Conservation (phyloP, 805 yeast species). For the Sugiyamaella boreocaroliniensis region DNA sequence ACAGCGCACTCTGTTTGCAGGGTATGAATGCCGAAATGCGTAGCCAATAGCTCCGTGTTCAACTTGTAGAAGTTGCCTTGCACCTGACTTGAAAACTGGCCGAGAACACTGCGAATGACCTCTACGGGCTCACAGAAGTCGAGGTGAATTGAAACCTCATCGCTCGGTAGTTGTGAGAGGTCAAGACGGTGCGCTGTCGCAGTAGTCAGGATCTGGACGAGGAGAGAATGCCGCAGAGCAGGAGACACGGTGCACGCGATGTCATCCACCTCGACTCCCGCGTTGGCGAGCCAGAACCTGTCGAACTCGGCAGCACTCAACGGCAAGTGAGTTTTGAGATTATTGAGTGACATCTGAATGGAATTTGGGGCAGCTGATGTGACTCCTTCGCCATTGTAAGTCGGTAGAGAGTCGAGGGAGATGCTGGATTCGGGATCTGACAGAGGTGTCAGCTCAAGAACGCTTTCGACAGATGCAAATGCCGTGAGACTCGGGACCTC, state of each 20-base stretch:
- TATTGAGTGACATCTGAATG: slow-evolving; percentile 5
- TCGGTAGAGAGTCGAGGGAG: slow-evolving; percentile 20
- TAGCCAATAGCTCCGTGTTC: slow-evolving; percentile 40
- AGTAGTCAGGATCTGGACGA: slow-evolving; percentile 25
- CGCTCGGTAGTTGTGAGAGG: slow-evolving; percentile 13
- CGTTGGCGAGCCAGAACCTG: slow-evolving; percentile 42
- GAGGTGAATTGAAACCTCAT: slow-evolving; percentile 13
- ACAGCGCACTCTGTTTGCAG: slow-evolving; percentile 35
- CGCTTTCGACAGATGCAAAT: slow-evolving; percentile 21
- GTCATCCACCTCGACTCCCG: slow-evolving; percentile 52
- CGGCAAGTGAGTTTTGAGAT: slow-evolving; percentile 35
- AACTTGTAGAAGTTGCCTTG: slow-evolving; percentile 31
- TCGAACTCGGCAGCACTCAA: slow-evolving; percentile 51
- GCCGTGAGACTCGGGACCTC: slow-evolving; percentile 10
- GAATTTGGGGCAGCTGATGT: not conserved
- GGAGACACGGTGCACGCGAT: slow-evolving; percentile 32
- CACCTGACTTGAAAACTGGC: slow-evolving; percentile 37
- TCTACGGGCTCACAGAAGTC: slow-evolving; percentile 35
- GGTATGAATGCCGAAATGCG: slow-evolving; percentile 59
- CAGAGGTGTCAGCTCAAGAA: slow-evolving; percentile 20
- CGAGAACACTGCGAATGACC: slow-evolving; percentile 45
- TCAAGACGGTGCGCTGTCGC: slow-evolving; percentile 9
- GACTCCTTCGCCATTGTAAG: slow-evolving; percentile 15
- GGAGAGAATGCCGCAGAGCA: slow-evolving; percentile 19
- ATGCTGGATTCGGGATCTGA: slow-evolving; percentile 12